phyloP scores from a whole-genome alignment of 1,139 yeast genomes.

The Yamadazyma diddensiae region DNA sequence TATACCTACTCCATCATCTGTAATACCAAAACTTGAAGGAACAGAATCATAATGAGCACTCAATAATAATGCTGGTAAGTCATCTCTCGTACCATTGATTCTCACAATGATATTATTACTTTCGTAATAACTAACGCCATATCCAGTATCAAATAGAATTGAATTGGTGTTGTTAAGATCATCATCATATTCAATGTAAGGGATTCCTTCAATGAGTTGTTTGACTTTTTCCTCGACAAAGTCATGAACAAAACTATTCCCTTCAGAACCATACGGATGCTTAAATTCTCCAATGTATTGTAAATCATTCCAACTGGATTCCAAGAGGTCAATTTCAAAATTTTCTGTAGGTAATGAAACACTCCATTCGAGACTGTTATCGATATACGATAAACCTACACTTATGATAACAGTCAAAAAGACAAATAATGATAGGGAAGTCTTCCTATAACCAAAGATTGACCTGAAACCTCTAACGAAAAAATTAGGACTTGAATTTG shows the following conservation, averaged over 20 bases:
- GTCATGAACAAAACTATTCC: slow-evolving; percentile 73
- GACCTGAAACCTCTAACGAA: slow-evolving; percentile 18
- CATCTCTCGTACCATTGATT: slow-evolving; percentile 57
- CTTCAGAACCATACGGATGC: slow-evolving; percentile 78
- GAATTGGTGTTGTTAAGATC: slow-evolving; percentile 42
- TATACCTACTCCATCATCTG: slow-evolving; percentile 94
- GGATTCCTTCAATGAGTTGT: slow-evolving; percentile 20
- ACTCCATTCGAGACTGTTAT: slow-evolving; percentile 36
- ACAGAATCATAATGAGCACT: slow-evolving; percentile 92
- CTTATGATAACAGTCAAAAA: slow-evolving; percentile 39
- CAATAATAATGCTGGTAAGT: slow-evolving; percentile 63
- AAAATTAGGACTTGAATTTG: slow-evolving; percentile 11
- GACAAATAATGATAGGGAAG: slow-evolving; percentile 52
- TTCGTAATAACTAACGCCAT: slow-evolving; percentile 61
- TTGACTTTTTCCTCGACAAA: slow-evolving; percentile 51
- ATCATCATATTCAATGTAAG: slow-evolving; percentile 49
- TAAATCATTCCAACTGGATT: slow-evolving; percentile 63
- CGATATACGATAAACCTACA: slow-evolving; percentile 25
- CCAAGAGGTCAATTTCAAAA: slow-evolving; percentile 37
- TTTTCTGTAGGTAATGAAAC: slow-evolving; percentile 37
- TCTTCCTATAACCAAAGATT: slow-evolving; percentile 58
- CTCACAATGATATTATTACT: slow-evolving; percentile 75
- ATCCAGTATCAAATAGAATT: slow-evolving; percentile 42
- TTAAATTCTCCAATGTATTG: slow-evolving; percentile 61
- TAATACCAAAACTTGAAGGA: slow-evolving; percentile 82